Evolutionary conservation across 202 grass and related monocot species (phyloP).

Genomic region (Digitaria exilis): DNA sequence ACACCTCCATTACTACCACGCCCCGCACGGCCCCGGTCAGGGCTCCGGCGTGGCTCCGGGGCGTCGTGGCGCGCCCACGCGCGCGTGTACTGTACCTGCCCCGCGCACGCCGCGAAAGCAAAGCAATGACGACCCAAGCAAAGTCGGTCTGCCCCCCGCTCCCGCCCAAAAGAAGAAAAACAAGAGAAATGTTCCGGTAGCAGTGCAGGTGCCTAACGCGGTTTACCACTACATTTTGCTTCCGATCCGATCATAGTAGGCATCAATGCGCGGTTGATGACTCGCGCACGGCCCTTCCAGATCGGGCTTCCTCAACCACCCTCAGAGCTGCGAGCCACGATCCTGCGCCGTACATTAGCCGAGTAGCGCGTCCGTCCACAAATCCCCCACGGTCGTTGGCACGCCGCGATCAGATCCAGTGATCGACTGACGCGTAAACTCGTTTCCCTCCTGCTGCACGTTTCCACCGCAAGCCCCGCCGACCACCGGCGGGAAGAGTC

Average conservation of each 20-base stretch:
- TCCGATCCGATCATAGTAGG: neutral
- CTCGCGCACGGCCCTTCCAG: neutral
- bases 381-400: neutral
- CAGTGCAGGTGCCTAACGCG: neutral
- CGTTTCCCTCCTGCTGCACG: neutral
- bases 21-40: too few relatives aligned
- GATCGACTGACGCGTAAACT: neutral
- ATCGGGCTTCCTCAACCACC: neutral
- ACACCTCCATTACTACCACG: too few relatives aligned
- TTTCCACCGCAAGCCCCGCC: too few relatives aligned
- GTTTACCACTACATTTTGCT: neutral
- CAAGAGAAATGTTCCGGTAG: neutral
- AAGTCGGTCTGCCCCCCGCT: too few relatives aligned
- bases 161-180: neutral
- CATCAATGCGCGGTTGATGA: neutral
- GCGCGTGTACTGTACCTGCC: neutral
- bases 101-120: slow-evolving; percentile 39
- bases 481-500: neutral
- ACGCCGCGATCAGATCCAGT: neutral
- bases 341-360: neutral
- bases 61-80: slow-evolving; percentile 8
- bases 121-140: neutral
- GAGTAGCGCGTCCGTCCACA: neutral
- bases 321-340: neutral
- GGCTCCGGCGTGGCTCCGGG: too few relatives aligned